Percentiles rank a stretch among this genome's conserved stretches.
phyloP scores from a whole-genome alignment of 225 moss, liverwort and hornwort genomes.

The Bryoerythrophyllum caledonicum region DNA sequence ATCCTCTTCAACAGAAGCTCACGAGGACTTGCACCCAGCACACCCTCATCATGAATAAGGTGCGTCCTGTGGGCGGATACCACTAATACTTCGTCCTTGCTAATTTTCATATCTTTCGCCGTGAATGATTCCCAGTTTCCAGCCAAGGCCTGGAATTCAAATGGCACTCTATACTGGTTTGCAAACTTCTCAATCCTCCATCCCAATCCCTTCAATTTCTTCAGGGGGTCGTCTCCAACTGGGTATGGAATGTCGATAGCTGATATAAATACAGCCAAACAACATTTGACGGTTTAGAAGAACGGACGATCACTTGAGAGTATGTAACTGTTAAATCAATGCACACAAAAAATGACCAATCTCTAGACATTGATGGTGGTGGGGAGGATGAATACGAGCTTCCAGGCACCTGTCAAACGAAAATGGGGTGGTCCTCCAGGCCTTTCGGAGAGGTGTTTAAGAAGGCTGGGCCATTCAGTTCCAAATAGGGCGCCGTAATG shows the following conservation, averaged over 20 bases:
- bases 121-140: conserved; percentile 82
- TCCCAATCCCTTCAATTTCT: conserved; percentile 52
- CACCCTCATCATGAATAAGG: conserved; percentile 65
- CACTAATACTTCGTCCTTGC: conserved; percentile 65
- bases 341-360: not conserved
- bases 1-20: conserved; percentile 64
- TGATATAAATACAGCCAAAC: conserved; percentile 9
- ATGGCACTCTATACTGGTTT: conserved; percentile 44
- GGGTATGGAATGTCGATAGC: conserved; percentile 68
- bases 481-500: conserved; percentile 70
- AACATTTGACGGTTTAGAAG: conserved; percentile 9
- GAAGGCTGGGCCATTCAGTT: conserved; percentile 68
- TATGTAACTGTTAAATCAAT: not conserved
- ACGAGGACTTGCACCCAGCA: conserved; percentile 71
- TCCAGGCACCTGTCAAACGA: conserved; percentile 54
- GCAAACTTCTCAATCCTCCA: conserved; percentile 57
- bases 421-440: conserved; percentile 64
- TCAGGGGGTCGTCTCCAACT: conserved; percentile 54
- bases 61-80: conserved; percentile 48
- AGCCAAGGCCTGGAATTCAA: conserved; percentile 74
- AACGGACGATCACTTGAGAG: not conserved
- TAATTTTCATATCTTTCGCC: conserved; percentile 45
- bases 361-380: not conserved
- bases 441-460: conserved; percentile 45
- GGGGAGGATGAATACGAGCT: conserved; percentile 13